Base-by-base conservation (phyloP, 2,329 filamentous ascomycete species). In the Aspergillus latus region DNA sequence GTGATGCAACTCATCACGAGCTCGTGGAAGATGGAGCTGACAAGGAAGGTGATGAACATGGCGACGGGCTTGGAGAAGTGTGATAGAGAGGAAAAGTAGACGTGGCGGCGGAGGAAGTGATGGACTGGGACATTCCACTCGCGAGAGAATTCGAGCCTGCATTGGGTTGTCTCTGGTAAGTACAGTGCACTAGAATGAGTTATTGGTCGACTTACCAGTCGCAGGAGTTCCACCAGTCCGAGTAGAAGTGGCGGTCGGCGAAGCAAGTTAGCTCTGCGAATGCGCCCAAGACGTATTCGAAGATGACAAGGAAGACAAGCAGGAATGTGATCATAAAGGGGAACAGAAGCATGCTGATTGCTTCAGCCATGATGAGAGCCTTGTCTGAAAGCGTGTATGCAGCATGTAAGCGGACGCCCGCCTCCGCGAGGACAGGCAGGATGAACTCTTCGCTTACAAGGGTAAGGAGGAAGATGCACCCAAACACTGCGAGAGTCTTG, bases 41-140 rank as follows among this genome's bases (percentile, higher is more conserved):
- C 88, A 56, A 97, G 76, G 69, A 99, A 97, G 0, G 94, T 97
- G 64, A 96, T 89, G 59, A 92, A 77, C 28, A 92, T 97, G 28
- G 94, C 92, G 55, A 88, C 80, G 13, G 83, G 81, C 56, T 87
- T 85, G 16, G 90, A 92, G 66, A 95, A 87, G 64, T 88, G 86
- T 10, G 87, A 85, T 8, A 89, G 82, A 10, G 88, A 89, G 1
- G 92, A 92, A 56, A 86, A 88, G 76, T 97, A 99, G 62, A 99
- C 93, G 74, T 99, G 94, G 26, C 94, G 84, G 6, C 92, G 87
- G 66, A 97, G 88, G 78, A 97, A 99, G 69, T 92, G 89, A 76
- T 97, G 94, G 5, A 97, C 93, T 44, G 93, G 93, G n/a, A 96
- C 85, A 72, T 97, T 97, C 93, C 94, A 97, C 78, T 97, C 90